Base-by-base conservation (phyloP, 352 stramenopile species). In the Pythium myriotylum region DNA sequence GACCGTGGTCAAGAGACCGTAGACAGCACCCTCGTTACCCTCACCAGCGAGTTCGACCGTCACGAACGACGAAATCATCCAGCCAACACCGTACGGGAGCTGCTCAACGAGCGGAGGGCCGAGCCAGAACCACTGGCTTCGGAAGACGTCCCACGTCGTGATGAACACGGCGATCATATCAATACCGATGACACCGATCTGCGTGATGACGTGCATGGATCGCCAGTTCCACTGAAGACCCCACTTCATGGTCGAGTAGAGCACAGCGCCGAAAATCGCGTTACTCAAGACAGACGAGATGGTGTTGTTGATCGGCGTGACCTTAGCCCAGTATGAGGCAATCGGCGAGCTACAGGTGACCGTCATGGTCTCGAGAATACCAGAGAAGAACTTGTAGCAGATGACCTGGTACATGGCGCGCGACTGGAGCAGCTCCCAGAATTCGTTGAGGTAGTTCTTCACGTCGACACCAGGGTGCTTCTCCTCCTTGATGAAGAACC, bases 171-270 rank as follows among this genome's bases (percentile, higher is more conserved):
- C 68, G 0, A 71, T 47, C 26, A 46, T 67, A 27, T 81, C 73
- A 5, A 81, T 60, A n/a, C 67, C 13, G 19, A 77, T 70, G 2
- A 77, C 69, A 9, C 66, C 39, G 16, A 75, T 53, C 20, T 66
- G 51, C 9, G 68, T 78, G 6, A 59, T 23, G n/a, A 71, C 48
- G 24, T 72, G 69, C 65, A 79, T 79, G 12, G 29, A 53, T 0
- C 75, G 69, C 75, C 75, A 84, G 48, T 77, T 60, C 75, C 75
- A 84, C n/a, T 76, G 56, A 8, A 81, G 65, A 54, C 75, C 75
- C 47, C 67, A 81, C 55, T 77, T 79, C 17, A 55, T 68, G 6
- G 70, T 79, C 3, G 68, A 45, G 22, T 69, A 69, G 19, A 84
- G 70, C 33, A 64, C 68, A 22, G 32, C 59, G 35, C 68, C 63